Conservation (phyloP, 495 filamentous ascomycete genomes). For the Sordaria brevicollis region DNA sequence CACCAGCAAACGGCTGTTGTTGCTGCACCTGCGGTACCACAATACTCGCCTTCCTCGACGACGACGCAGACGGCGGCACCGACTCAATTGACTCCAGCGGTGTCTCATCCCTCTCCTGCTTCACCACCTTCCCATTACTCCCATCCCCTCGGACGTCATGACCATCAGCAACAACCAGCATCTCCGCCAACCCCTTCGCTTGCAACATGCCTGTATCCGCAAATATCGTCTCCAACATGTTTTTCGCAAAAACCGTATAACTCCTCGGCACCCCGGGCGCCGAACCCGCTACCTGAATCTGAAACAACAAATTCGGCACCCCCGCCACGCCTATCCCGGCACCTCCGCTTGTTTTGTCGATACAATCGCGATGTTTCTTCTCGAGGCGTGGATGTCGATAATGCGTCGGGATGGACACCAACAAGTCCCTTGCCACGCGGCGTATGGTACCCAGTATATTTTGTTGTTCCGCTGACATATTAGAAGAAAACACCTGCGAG, state of each 20-base stretch:
- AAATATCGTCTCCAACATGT: constrained; percentile 30
- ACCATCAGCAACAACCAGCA: constrained; percentile 14
- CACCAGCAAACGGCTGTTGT: neutral
- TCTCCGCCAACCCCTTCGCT: constrained; percentile 23
- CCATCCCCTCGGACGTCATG: neutral
- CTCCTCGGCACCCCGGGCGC: constrained; percentile 29
- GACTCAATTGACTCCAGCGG: neutral
- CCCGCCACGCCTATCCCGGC: constrained; percentile 32
- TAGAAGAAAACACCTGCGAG: constrained; percentile 5
- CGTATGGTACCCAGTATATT: constrained; percentile 18
- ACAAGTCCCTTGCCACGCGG: constrained; percentile 28
- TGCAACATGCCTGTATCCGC: constrained; percentile 37
- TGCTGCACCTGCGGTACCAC: neutral
- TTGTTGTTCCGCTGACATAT: constrained; percentile 25
- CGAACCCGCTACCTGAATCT: constrained; percentile 30
- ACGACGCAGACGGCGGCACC: neutral
- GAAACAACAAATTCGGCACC: constrained; percentile 31
- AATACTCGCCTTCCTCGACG: neutral
- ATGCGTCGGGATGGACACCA: constrained; percentile 33
- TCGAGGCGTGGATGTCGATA: constrained; percentile 33
- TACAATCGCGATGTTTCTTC: constrained; percentile 10
- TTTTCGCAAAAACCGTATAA: constrained; percentile 27
- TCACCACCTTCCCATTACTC: neutral
- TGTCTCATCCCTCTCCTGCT: neutral
- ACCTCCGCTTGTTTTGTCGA: constrained; percentile 28